Base-by-base conservation (phyloP, 495 filamentous ascomycete species). In the Penicillium malachiteum region DNA sequence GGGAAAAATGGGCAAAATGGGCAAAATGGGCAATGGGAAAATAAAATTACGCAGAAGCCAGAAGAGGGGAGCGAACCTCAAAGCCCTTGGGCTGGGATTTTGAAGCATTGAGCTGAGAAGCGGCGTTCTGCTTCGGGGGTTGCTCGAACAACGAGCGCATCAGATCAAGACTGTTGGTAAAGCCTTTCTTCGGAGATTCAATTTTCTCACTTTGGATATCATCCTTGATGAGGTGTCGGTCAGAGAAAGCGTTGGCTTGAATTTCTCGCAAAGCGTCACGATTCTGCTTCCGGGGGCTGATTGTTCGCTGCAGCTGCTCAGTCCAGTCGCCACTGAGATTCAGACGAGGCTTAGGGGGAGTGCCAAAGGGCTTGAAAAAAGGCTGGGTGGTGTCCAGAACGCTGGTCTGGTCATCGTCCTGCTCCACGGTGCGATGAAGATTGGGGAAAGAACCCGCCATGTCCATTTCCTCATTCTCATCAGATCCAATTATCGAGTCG, bases 61-160 rank as follows among this genome's bases (percentile, higher is more conserved):
- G 56, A 65, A 69, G 70, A 67, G 78, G 70, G 71, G 64, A 57
- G 86, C 88, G 86, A 83, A 92, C 84, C 88, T 90, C 79, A 67
- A 88, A 81, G 71, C 83, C 84, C 70, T 81, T 83, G 66, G 77
- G 78, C 58, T 76, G 79, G 70, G 62, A 66, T 47, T 66, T 67
- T 52, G 74, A 68, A 63, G 75, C 74, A 55, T 73, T 77, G 48
- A 67, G 31, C 26, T 68, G 70, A 62, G 69, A 72, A 31, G 62
- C 55, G 17, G 65, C 71, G 64, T 57, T 57, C 40, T 70, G 69
- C 64, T 70, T 73, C 52, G 70, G 67, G 48, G 71, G 82, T 58
- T 86, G 82, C 60, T 86, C 82, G 68, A 92, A 96, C 45, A 96
- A 67, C 43, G 90, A 95, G 62, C 95, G 88, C 91, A 96, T 95